phyloP scores from a whole-genome alignment of 2,329 filamentous ascomycete species.

The Plectosphaerella plurivora region DNA sequence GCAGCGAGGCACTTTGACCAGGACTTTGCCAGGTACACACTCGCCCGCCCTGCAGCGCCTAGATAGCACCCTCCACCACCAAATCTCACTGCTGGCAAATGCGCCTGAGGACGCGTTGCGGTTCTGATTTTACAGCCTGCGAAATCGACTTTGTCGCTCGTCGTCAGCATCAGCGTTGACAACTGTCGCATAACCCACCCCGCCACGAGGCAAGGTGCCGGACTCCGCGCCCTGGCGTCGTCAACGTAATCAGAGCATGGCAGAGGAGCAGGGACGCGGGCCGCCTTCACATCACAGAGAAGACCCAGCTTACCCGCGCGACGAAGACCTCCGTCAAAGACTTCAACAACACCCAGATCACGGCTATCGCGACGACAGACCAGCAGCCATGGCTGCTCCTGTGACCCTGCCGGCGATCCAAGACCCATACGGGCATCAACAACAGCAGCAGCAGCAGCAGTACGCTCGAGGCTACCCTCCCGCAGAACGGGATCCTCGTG shows the following conservation, averaged over 20 bases:
- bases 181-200: neutral
- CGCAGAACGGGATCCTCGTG: slow-evolving; percentile 29
- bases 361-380: slow-evolving; percentile 31
- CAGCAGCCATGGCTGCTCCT: slow-evolving; percentile 36
- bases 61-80: neutral
- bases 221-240: neutral
- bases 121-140: neutral
- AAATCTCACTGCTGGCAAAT: neutral
- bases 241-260: slow-evolving; percentile 9
- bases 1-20: neutral
- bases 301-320: slow-evolving; percentile 8
- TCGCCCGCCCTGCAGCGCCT: neutral
- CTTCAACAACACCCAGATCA: slow-evolving; percentile 8
- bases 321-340: slow-evolving; percentile 11
- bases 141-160: neutral
- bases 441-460: slow-evolving; percentile 21
- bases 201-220: neutral
- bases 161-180: neutral
- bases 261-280: slow-evolving; percentile 15
- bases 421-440: slow-evolving; percentile 33
- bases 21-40: neutral
- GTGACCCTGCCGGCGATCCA: slow-evolving; percentile 47
- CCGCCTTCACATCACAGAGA: slow-evolving; percentile 12
- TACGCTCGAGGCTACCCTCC: slow-evolving; percentile 28
- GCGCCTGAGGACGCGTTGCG: too few species aligned